phyloP scores from a whole-genome alignment of 2,329 filamentous ascomycete species.

The Claviceps sp. region DNA sequence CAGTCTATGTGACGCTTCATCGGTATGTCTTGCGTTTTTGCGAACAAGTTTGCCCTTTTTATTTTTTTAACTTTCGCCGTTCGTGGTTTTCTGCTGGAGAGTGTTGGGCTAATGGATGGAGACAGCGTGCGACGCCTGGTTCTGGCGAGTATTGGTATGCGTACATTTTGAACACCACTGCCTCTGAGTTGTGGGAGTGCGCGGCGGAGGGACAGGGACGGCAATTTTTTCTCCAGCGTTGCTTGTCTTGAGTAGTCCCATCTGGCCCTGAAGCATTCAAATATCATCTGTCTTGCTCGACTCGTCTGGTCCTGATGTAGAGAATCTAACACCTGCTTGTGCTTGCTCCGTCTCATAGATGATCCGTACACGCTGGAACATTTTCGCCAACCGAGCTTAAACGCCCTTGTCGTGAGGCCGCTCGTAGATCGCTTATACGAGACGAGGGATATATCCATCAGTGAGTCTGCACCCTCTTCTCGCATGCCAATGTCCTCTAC shows the following conservation, averaged over 20 bases:
- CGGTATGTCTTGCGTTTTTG: background rate
- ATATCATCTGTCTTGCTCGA: background rate
- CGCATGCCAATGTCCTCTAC: too few species aligned
- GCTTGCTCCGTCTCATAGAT: constrained; percentile 13
- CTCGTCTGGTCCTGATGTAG: background rate
- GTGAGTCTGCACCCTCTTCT: constrained; percentile 18
- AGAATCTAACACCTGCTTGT: too few species aligned
- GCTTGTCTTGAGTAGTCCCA: too few species aligned
- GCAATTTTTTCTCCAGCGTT: too few species aligned
- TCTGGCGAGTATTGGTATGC: constrained; percentile 10
- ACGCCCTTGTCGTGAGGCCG: constrained; percentile 50
- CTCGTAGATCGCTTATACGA: constrained; percentile 57
- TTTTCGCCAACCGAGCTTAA: constrained; percentile 53
- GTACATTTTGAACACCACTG: too few species aligned
- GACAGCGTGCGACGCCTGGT: constrained; percentile 6
- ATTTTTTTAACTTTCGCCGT: too few species aligned
- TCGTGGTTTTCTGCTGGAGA: too few species aligned
- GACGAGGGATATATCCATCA: constrained; percentile 48
- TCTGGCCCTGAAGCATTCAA: too few species aligned
- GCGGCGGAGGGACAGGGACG: too few species aligned
- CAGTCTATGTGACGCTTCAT: constrained; percentile 7
- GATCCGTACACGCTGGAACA: constrained; percentile 42
- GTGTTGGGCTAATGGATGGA: background rate
- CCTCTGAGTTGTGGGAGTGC: too few species aligned
- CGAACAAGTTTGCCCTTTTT: background rate